Conservation (phyloP, 2,329 filamentous ascomycete genomes). For the Colletotrichum caudatum region DNA sequence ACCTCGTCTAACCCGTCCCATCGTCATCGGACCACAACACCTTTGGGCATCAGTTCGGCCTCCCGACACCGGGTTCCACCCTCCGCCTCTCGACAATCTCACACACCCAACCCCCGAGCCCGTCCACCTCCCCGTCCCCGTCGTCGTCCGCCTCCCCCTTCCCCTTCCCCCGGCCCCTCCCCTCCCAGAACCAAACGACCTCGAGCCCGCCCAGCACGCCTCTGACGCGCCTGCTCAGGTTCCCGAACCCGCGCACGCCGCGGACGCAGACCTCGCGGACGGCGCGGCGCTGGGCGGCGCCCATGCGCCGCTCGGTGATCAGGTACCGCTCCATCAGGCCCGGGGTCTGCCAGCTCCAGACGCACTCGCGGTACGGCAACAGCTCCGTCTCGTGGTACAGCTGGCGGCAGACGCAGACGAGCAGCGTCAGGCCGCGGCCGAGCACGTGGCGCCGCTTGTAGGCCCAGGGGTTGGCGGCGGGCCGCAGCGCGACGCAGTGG, state of each 20-base stretch:
- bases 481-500: slow-evolving; percentile 47
- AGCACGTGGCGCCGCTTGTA: slow-evolving; percentile 8
- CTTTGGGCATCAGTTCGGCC: not conserved
- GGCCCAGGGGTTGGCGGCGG: slow-evolving; percentile 48
- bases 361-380: slow-evolving; percentile 51
- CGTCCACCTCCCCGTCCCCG: not conserved
- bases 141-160: not conserved
- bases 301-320: slow-evolving; percentile 48
- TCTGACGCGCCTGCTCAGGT: slow-evolving; percentile 46
- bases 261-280: slow-evolving; percentile 47
- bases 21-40: not conserved
- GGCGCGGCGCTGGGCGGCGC: slow-evolving; percentile 48
- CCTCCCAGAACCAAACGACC: slow-evolving; percentile 42
- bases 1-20: not conserved
- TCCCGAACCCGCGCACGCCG: slow-evolving; percentile 36
- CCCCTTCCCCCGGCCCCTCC: slow-evolving; percentile 3
- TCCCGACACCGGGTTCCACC: slow-evolving; percentile 4
- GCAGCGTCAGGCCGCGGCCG: slow-evolving; percentile 47
- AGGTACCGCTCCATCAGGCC: slow-evolving; percentile 52
- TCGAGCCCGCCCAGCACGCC: slow-evolving; percentile 48
- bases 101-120: slow-evolving; percentile 7
- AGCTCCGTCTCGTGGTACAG: slow-evolving; percentile 52
- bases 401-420: slow-evolving; percentile 52
- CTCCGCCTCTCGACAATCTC: slow-evolving; percentile 22
- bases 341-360: slow-evolving; percentile 50